Percentiles rank a stretch among this genome's conserved stretches.
Conservation (phyloP, 2,329 filamentous ascomycete species). For the Beauveria brongniartii region DNA sequence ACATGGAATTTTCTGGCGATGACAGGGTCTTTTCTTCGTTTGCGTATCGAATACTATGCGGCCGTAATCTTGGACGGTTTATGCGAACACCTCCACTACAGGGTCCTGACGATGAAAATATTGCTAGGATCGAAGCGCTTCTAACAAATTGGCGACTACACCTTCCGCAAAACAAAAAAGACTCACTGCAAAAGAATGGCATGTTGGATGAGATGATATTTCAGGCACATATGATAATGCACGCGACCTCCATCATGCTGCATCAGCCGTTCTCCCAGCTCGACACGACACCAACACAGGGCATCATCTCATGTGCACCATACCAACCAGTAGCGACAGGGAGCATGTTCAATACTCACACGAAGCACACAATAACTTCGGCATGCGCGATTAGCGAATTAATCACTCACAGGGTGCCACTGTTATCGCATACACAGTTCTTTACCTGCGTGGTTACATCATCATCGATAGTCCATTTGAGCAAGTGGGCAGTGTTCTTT, state of each 20-base stretch:
- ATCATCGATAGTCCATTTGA: constrained; percentile 73
- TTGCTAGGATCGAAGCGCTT: constrained; percentile 43
- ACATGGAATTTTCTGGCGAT: constrained; percentile 63
- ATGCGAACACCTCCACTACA: constrained; percentile 49
- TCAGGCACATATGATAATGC: constrained; percentile 74
- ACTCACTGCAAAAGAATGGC: constrained; percentile 61
- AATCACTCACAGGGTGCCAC: constrained; percentile 62
- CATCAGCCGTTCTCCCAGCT: constrained; percentile 75
- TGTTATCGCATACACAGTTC: constrained; percentile 72
- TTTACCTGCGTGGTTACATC: constrained; percentile 75
- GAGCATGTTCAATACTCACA: constrained; percentile 56
- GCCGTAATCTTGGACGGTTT: constrained; percentile 69
- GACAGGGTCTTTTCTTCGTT: constrained; percentile 73
- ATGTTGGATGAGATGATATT: constrained; percentile 85
- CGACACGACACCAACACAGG: constrained; percentile 49
- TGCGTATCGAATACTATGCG: constrained; percentile 74
- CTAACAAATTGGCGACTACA: constrained; percentile 72
- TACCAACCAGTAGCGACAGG: constrained; percentile 43
- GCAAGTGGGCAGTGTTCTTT: constrained; percentile 63
- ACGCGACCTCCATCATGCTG: constrained; percentile 61
- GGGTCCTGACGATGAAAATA: constrained; percentile 45
- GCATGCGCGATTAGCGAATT: constrained; percentile 70
- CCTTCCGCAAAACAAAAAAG: constrained; percentile 62
- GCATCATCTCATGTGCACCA: constrained; percentile 59
- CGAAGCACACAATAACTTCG: constrained; percentile 70